Evolutionary conservation across 495 filamentous ascomycete genomes (phyloP).

Genomic region (Penicillium crystallinum): DNA sequence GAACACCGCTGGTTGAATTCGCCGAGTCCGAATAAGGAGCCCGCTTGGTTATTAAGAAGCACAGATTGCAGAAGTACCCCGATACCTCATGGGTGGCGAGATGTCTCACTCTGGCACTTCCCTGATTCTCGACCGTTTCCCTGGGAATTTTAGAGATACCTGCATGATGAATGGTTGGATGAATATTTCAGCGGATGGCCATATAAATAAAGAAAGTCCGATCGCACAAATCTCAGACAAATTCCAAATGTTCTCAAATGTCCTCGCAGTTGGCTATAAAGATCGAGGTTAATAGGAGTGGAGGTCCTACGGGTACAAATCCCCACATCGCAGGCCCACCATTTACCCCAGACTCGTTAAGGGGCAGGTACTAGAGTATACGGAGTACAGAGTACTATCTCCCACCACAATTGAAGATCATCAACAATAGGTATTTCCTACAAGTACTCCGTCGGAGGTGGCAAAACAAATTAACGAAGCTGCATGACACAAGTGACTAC

Average conservation of each 20-base stretch:
- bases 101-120: neutral
- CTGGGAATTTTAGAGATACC: neutral
- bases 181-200: neutral
- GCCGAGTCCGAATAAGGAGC: constrained; percentile 17
- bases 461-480: neutral
- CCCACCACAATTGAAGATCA: too few species aligned
- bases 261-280: too few species aligned
- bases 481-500: neutral
- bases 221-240: too few species aligned
- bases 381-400: too few species aligned
- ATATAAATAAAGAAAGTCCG: neutral
- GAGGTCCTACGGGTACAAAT: too few species aligned
- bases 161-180: neutral
- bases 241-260: too few species aligned
- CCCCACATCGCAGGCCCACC: neutral
- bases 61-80: neutral
- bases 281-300: too few species aligned
- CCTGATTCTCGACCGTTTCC: neutral
- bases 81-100: neutral
- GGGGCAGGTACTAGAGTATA: too few species aligned
- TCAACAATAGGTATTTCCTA: too few species aligned
- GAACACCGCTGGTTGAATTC: constrained; percentile 54
- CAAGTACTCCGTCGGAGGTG: neutral
- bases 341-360: neutral
- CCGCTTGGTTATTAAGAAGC: neutral